Evolutionary conservation across 352 stramenopile genomes (phyloP).

Genomic region (Blastocystis sp.): DNA sequence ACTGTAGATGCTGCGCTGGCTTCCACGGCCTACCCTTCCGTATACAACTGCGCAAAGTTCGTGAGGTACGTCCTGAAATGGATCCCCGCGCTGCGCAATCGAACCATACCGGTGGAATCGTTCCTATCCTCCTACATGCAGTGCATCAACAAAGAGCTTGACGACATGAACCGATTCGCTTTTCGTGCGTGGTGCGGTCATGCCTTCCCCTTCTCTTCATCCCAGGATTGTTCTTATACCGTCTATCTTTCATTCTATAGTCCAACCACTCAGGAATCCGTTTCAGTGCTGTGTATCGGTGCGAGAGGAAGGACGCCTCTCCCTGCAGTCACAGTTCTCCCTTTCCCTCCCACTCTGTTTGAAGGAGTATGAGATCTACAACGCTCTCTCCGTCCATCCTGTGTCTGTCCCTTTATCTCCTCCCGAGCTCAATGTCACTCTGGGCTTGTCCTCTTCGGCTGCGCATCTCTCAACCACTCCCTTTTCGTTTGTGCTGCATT

Average conservation of each 20-base stretch:
- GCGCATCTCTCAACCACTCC: no score
- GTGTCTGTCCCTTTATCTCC: neutral
- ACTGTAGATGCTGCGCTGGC: conserved; percentile 8
- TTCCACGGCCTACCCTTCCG: neutral
- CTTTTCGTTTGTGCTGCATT: no score
- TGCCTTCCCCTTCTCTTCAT: neutral
- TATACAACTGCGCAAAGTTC: neutral
- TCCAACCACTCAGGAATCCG: neutral
- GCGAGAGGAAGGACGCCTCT: neutral
- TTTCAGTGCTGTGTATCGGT: neutral
- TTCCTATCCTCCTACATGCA: conserved; percentile 21
- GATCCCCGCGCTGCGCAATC: neutral
- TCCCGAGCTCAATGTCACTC: neutral
- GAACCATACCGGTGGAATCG: neutral
- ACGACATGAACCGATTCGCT: neutral
- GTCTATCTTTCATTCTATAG: neutral
- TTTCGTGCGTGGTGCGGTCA: conserved; percentile 9
- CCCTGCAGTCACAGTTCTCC: neutral
- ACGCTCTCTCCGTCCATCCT: neutral
- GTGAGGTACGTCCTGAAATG: conserved; percentile 39
- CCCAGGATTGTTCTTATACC: neutral
- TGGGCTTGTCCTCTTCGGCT: no score
- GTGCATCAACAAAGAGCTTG: neutral
- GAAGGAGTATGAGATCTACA: neutral
- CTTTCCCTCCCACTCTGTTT: neutral